These are phyloP conservation scores for Boletus fagicola DNA, from an alignment of 768 basidiomycete genomes.

Conservation along the genomic window DNA sequence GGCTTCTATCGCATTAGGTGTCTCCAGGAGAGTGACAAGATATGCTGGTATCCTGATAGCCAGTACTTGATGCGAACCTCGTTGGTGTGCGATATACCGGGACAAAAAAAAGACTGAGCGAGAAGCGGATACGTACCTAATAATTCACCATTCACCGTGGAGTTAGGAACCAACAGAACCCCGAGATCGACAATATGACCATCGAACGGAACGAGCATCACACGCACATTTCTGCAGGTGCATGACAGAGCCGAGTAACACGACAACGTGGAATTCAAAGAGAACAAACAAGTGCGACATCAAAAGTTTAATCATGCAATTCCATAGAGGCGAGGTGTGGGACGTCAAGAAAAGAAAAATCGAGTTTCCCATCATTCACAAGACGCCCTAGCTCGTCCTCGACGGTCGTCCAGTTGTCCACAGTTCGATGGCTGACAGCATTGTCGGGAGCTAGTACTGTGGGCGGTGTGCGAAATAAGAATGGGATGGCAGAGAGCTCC, in stretches of 20 bases:
- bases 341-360: slow-evolving; percentile 29
- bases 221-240: neutral
- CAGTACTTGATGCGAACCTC: too few species aligned
- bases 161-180: neutral
- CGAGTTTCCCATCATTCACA: slow-evolving; percentile 21
- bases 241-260: neutral
- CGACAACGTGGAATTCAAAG: neutral
- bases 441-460: neutral
- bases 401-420: slow-evolving; percentile 16
- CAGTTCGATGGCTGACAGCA: neutral
- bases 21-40: neutral
- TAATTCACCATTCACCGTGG: neutral
- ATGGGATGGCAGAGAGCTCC: slow-evolving; percentile 33
- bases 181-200: neutral
- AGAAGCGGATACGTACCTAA: neutral
- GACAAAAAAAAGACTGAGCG: neutral
- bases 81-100: neutral
- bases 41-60: neutral
- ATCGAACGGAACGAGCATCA: neutral
- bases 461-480: slow-evolving; percentile 27
- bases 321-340: slow-evolving; percentile 17
- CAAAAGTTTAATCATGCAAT: slow-evolving; percentile 7
- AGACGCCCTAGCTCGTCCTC: slow-evolving; percentile 23
- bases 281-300: neutral
- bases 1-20: neutral